Conservation (phyloP, 176 grass and related monocot species). For the Tuctoria greenei region DNA sequence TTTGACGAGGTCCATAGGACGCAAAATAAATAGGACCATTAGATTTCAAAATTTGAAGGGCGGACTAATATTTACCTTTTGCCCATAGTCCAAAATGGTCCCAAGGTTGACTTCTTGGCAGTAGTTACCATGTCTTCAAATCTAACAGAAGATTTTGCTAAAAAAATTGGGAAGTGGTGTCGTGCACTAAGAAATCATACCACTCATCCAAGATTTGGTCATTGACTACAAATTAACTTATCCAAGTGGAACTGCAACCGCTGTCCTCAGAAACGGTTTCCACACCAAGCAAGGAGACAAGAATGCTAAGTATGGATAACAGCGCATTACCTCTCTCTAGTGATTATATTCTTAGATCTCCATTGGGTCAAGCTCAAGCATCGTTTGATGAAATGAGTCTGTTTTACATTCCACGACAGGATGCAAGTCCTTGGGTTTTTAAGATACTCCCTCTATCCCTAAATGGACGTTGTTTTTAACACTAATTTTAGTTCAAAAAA, state of each 20-base stretch:
- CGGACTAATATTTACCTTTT: no score
- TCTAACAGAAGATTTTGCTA: background rate
- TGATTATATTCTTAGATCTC: background rate
- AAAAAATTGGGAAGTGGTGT: background rate
- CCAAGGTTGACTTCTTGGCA: background rate
- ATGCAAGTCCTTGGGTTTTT: conserved; percentile 72
- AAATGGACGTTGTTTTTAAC: no score
- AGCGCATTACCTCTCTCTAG: background rate
- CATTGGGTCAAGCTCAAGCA: background rate
- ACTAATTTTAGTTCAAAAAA: no score
- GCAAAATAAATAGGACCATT: background rate
- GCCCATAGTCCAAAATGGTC: background rate
- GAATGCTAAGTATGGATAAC: conserved; percentile 58
- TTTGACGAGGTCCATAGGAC: no score
- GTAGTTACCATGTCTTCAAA: background rate
- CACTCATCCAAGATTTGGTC: conserved; percentile 63
- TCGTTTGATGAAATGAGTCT: background rate
- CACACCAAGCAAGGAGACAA: conserved; percentile 75
- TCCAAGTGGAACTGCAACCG: conserved; percentile 87
- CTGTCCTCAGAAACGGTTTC: conserved; percentile 88
- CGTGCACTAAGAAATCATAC: background rate
- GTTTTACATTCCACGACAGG: conserved; percentile 42
- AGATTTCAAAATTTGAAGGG: background rate
- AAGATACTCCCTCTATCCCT: no score
- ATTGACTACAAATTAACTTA: conserved; percentile 89